Percentiles rank a stretch among this genome's conserved stretches.
These are phyloP conservation scores for Daldinia concentrica DNA, from an alignment of 495 filamentous ascomycete species.

Conservation along the genomic window DNA sequence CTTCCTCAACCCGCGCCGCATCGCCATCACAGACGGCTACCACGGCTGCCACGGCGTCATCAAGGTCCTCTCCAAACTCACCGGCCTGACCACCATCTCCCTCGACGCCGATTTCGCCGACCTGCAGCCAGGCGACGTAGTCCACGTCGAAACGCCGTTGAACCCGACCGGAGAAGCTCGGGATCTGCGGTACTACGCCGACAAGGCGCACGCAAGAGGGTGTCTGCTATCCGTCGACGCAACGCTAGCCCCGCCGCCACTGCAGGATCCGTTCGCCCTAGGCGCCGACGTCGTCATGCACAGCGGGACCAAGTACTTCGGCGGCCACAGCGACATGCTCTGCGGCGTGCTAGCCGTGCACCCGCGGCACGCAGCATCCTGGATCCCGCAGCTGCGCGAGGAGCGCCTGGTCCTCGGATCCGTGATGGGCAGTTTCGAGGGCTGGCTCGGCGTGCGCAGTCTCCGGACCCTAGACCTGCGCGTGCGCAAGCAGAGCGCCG, in stretches of 20 bases:
- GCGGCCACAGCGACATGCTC: slow-evolving; percentile 91
- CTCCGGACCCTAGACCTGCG: slow-evolving; percentile 86
- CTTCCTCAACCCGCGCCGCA: slow-evolving; percentile 76
- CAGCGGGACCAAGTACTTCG: slow-evolving; percentile 92
- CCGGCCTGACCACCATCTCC: slow-evolving; percentile 70
- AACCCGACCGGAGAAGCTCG: slow-evolving; percentile 87
- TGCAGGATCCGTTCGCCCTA: slow-evolving; percentile 83
- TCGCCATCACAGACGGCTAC: slow-evolving; percentile 85
- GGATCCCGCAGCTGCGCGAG: slow-evolving; percentile 62
- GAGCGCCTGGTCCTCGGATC: slow-evolving; percentile 81
- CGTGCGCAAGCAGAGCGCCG: slow-evolving; percentile 76
- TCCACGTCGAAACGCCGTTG: slow-evolving; percentile 91
- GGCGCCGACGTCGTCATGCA: slow-evolving; percentile 92
- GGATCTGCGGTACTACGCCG: slow-evolving; percentile 72
- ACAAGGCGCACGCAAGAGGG: slow-evolving; percentile 74
- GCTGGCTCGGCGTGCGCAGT: slow-evolving; percentile 89
- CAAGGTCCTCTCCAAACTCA: slow-evolving; percentile 72
- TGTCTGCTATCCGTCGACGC: slow-evolving; percentile 76
- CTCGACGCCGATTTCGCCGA: slow-evolving; percentile 61
- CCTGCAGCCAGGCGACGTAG: slow-evolving; percentile 77
- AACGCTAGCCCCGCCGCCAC: slow-evolving; percentile 90
- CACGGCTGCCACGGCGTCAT: slow-evolving; percentile 93
- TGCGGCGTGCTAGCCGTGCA: slow-evolving; percentile 80
- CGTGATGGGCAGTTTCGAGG: slow-evolving; percentile 90
- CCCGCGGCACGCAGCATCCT: slow-evolving; percentile 64